A percentile compares a stretch with the other conserved stretches of the same genome.
Evolutionary conservation across 164 flowering plant species (phyloP).

Genomic region (Kingdonia uniflora): DNA sequence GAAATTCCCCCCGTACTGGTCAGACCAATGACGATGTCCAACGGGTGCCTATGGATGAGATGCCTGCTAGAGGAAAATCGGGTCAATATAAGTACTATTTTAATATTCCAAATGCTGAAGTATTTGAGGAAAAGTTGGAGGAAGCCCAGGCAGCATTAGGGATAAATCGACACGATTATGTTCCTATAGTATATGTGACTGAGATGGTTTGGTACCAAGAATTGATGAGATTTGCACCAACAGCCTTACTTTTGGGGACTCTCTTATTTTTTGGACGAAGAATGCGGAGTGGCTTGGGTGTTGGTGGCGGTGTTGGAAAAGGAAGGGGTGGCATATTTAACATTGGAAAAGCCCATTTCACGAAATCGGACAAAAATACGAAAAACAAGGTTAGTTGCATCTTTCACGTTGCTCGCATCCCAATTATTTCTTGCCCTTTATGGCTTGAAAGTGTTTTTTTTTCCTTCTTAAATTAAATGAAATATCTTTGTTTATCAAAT

Average conservation of each 20-base stretch:
- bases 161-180: slow-evolving; percentile 68
- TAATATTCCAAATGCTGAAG: slow-evolving; percentile 86
- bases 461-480: no score
- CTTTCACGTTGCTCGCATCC: slow-evolving; percentile 4
- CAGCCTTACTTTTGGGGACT: slow-evolving; percentile 57
- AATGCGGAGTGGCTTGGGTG: slow-evolving; percentile 79
- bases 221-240: slow-evolving; percentile 68
- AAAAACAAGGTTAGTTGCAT: slow-evolving; percentile 69
- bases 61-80: slow-evolving; percentile 25
- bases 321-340: slow-evolving; percentile 87
- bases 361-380: slow-evolving; percentile 83
- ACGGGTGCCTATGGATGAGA: slow-evolving; percentile 30
- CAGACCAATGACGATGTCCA: slow-evolving; percentile 34
- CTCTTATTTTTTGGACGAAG: slow-evolving; percentile 62
- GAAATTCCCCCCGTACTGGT: slow-evolving; percentile 29
- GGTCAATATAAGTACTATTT: slow-evolving; percentile 73
- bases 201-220: slow-evolving; percentile 85
- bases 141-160: slow-evolving; percentile 89
- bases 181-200: slow-evolving; percentile 76
- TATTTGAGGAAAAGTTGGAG: slow-evolving; percentile 92
- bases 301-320: slow-evolving; percentile 65
- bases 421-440: slow-evolving; percentile 1
- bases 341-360: slow-evolving; percentile 86
- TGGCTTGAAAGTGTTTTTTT: neutral
- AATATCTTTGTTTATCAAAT: neutral